phyloP scores from a whole-genome alignment of 768 basidiomycete genomes.

The Boletellus emodensis region DNA sequence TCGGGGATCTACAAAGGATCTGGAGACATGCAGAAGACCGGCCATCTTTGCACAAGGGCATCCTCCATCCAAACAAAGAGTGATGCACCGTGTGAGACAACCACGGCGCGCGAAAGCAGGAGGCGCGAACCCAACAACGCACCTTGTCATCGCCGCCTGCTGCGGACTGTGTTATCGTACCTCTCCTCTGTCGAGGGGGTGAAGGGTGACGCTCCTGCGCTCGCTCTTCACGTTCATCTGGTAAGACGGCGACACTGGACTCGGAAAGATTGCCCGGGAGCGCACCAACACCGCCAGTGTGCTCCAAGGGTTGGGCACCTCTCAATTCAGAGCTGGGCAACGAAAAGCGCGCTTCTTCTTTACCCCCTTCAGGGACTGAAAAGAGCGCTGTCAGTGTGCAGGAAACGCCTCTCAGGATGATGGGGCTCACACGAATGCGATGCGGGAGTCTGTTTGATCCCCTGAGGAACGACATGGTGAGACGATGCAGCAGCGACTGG shows the following conservation, averaged over 20 bases:
- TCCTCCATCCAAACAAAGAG: neutral
- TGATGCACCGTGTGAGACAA: neutral
- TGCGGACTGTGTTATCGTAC: conserved; percentile 8
- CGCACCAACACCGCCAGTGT: conserved; percentile 42
- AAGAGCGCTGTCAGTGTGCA: conserved; percentile 5
- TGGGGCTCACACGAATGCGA: conserved; percentile 12
- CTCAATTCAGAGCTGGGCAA: conserved; percentile 35
- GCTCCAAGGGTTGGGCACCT: conserved; percentile 32
- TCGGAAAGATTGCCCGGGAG: conserved; percentile 47
- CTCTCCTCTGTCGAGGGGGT: conserved; percentile 16
- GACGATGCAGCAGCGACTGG: no score
- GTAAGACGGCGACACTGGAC: conserved; percentile 44
- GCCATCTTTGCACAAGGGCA: neutral
- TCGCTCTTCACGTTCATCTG: conserved; percentile 39
- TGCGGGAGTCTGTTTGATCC: neutral
- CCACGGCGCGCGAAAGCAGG: neutral
- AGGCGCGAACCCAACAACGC: neutral
- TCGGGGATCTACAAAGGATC: neutral
- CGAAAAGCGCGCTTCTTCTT: conserved; percentile 14
- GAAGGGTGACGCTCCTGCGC: neutral
- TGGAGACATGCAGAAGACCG: neutral
- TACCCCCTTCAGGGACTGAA: conserved; percentile 4
- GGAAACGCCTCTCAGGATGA: neutral
- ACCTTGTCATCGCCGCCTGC: conserved; percentile 10
- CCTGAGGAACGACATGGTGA: no score